These are phyloP conservation scores for Berkeleyomyces basicola DNA, from an alignment of 2,329 filamentous ascomycete species.

Conservation along the genomic window DNA sequence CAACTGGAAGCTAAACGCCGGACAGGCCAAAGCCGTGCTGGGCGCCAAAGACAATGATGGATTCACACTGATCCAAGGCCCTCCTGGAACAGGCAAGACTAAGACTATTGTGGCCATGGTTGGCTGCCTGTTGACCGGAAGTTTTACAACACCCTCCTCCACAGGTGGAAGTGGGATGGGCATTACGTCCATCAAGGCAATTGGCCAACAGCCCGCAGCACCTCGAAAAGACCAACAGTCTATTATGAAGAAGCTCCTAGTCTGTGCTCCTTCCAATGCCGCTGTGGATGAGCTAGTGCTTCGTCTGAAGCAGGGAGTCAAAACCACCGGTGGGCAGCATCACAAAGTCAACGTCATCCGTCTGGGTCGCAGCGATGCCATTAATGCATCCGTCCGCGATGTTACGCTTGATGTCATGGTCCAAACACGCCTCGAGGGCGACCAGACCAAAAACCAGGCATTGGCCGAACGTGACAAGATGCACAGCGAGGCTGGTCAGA, in stretches of 20 bases:
- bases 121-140: conserved; percentile 59
- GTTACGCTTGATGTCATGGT: conserved; percentile 91
- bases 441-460: conserved; percentile 40
- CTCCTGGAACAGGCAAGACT: conserved; percentile 92
- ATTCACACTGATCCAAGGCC: conserved; percentile 89
- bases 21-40: conserved; percentile 80
- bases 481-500: conserved; percentile 46
- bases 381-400: conserved; percentile 75
- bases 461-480: conserved; percentile 40
- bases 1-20: conserved; percentile 72
- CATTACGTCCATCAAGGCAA: conserved; percentile 6
- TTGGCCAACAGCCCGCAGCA: background rate
- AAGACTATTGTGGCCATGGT: conserved; percentile 97
- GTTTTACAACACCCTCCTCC: conserved; percentile 23
- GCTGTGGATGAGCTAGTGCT: conserved; percentile 93
- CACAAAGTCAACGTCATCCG: conserved; percentile 77
- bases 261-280: conserved; percentile 97
- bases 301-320: conserved; percentile 75
- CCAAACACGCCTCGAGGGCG: conserved; percentile 49
- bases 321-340: conserved; percentile 52
- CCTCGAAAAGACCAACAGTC: background rate
- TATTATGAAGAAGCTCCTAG: conserved; percentile 61
- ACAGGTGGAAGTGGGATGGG: conserved; percentile 4
- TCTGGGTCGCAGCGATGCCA: conserved; percentile 77
- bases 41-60: conserved; percentile 91